Evolutionary conservation across 177 flowering plant genomes (phyloP).

Genomic region (Vitis hybrid): DNA sequence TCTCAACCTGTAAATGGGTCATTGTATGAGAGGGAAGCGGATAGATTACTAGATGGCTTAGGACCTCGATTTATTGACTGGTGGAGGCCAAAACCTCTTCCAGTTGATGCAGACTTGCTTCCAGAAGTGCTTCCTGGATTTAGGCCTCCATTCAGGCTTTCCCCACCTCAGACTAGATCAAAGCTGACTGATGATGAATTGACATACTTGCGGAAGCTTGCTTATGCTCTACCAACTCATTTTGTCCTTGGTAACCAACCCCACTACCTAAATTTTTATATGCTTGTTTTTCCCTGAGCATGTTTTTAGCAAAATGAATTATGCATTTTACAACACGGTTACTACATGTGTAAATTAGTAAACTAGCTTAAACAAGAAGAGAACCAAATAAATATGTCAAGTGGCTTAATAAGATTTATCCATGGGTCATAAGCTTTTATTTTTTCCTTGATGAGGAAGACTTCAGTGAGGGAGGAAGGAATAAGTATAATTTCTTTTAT

Average conservation of each 20-base stretch:
- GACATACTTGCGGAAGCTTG: slow-evolving; percentile 79
- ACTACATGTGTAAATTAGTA: not conserved
- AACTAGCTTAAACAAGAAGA: not conserved
- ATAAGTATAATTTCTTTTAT: too few relatives aligned
- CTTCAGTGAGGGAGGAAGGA: too few relatives aligned
- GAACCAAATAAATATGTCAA: not conserved
- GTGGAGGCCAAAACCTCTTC: slow-evolving; percentile 93
- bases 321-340: too few relatives aligned
- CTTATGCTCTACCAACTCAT: slow-evolving; percentile 81
- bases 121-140: slow-evolving; percentile 75
- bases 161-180: slow-evolving; percentile 50
- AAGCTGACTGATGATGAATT: slow-evolving; percentile 74
- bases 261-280: not conserved
- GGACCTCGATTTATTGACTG: slow-evolving; percentile 95
- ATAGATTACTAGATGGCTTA: slow-evolving; percentile 84
- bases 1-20: slow-evolving; percentile 35
- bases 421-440: too few relatives aligned
- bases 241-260: slow-evolving; percentile 76
- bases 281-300: not conserved
- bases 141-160: slow-evolving; percentile 65
- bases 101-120: slow-evolving; percentile 95
- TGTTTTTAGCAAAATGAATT: not conserved
- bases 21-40: slow-evolving; percentile 79
- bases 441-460: too few relatives aligned
- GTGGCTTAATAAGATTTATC: too few relatives aligned